phyloP scores from a whole-genome alignment of 129 eudicot genomes.

The carrot (Daucus carota) region DH1_v3.0 NC_030381.2:39535501-39536000 shows the following conservation, averaged over 20 bases:
- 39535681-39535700: too few species aligned
- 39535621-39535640: not conserved
- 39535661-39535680: too few species aligned
- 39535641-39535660: not conserved
- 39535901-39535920: not conserved
- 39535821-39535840: not conserved
- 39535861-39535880: not conserved
- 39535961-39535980: not conserved
- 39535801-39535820: not conserved
- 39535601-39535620: not conserved
- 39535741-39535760: not conserved
- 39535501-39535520: not conserved
- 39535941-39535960: not conserved
- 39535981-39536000: too few species aligned
- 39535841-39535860: not conserved
- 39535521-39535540: not conserved
- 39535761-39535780: not conserved
- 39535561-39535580: not conserved
- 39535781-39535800: not conserved
- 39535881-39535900: not conserved
- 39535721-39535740: not conserved
- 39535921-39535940: slow-evolving; percentile 10
- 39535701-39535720: too few species aligned
- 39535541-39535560: slow-evolving; percentile 3
- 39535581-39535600: not conserved